phyloP scores from a whole-genome alignment of 805 yeast species.

The Saccharomycopsis selenospora region DNA sequence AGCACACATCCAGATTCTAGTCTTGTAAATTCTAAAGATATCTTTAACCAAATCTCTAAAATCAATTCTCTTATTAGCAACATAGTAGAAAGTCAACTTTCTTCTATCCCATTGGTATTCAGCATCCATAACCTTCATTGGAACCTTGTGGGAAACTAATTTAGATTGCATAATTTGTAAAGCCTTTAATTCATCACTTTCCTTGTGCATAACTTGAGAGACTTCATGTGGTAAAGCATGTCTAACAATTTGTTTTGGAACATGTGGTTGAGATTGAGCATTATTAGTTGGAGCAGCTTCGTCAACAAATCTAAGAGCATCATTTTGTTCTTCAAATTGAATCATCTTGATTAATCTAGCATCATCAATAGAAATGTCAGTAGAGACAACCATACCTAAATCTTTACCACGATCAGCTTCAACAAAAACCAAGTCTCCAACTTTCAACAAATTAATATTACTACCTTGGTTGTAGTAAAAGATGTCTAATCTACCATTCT shows the following conservation, averaged over 20 bases:
- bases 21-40: constrained; percentile 65
- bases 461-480: constrained; percentile 46
- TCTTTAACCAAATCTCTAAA: constrained; percentile 73
- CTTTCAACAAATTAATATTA: constrained; percentile 31
- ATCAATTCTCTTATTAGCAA: constrained; percentile 58
- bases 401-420: constrained; percentile 82
- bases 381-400: constrained; percentile 56
- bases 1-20: constrained; percentile 86
- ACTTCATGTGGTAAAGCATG: constrained; percentile 58
- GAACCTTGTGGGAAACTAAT: constrained; percentile 41
- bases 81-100: constrained; percentile 70
- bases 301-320: constrained; percentile 37
- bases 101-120: constrained; percentile 84
- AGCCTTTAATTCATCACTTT: constrained; percentile 65
- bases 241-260: constrained; percentile 61
- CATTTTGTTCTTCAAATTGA: constrained; percentile 67
- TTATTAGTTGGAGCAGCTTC: background rate
- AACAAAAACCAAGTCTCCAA: constrained; percentile 69
- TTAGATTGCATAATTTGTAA: constrained; percentile 52
- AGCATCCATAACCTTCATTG: constrained; percentile 63
- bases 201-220: constrained; percentile 48
- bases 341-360: constrained; percentile 59
- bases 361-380: constrained; percentile 54
- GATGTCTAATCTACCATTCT: constrained; percentile 73
- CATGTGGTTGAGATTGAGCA: constrained; percentile 42